These are phyloP conservation scores for Aspergillus indologenus DNA, from an alignment of 495 filamentous ascomycete genomes.

Conservation along the genomic window DNA sequence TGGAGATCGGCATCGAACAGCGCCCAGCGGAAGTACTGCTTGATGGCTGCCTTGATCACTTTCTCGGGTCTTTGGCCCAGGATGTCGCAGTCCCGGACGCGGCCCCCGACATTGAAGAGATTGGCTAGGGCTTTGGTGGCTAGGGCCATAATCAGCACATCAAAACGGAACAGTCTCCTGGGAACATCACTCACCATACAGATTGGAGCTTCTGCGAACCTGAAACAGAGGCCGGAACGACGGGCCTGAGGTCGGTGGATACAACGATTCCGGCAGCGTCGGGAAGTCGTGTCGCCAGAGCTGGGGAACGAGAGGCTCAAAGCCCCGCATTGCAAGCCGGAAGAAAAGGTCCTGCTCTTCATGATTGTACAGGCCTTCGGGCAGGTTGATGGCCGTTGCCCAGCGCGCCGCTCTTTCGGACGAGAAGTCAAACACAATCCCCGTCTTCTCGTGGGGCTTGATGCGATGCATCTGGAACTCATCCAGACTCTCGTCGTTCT, in stretches of 20 bases:
- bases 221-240: constrained; percentile 48
- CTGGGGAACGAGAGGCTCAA: constrained; percentile 54
- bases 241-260: constrained; percentile 36
- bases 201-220: constrained; percentile 29
- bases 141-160: constrained; percentile 2
- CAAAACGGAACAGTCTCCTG: neutral
- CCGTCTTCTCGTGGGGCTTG: constrained; percentile 19
- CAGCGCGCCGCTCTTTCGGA: constrained; percentile 30
- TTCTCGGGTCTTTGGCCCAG: constrained; percentile 25
- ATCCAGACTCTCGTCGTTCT: constrained; percentile 7
- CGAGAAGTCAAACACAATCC: constrained; percentile 28
- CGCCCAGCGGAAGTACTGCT: constrained; percentile 44
- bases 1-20: constrained; percentile 34
- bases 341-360: constrained; percentile 55
- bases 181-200: constrained; percentile 32
- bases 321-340: constrained; percentile 55
- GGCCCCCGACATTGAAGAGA: constrained; percentile 39
- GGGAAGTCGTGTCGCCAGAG: constrained; percentile 60
- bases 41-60: constrained; percentile 32
- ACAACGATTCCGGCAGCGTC: constrained; percentile 57
- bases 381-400: constrained; percentile 26
- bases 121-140: constrained; percentile 38
- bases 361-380: constrained; percentile 36
- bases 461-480: constrained; percentile 13
- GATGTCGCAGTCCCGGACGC: constrained; percentile 37